phyloP scores from a whole-genome alignment of 1,284 basidiomycete species.

The Puccinia triticina region DNA sequence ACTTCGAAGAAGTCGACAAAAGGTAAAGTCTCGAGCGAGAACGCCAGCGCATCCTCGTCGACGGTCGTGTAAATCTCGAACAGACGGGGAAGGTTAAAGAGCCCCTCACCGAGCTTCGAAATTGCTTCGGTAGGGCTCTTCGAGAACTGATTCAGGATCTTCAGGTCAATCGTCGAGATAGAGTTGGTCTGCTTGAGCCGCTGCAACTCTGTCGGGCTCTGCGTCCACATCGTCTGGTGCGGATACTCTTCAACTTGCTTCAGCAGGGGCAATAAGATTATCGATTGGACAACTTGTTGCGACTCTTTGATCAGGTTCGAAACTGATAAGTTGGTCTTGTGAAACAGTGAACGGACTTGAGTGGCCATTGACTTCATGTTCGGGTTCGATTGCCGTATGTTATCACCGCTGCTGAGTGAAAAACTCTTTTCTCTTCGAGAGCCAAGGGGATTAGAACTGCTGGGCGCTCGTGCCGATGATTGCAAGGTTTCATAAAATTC shows the following conservation, averaged over 20 bases:
- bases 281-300: slow-evolving; percentile 76
- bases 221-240: slow-evolving; percentile 71
- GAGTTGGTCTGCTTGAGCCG: slow-evolving; percentile 54
- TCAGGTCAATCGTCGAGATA: slow-evolving; percentile 65
- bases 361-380: not conserved
- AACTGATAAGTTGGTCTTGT: slow-evolving; percentile 68
- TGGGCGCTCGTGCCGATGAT: not conserved
- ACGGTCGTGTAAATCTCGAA: slow-evolving; percentile 76
- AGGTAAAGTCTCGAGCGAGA: slow-evolving; percentile 80
- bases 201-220: slow-evolving; percentile 54
- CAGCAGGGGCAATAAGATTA: slow-evolving; percentile 81
- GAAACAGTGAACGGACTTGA: slow-evolving; percentile 61
- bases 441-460: not conserved
- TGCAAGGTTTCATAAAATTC: slow-evolving; percentile 65
- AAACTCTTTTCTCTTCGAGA: not conserved
- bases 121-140: slow-evolving; percentile 85
- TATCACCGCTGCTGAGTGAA: slow-evolving; percentile 9
- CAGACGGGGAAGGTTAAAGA: slow-evolving; percentile 86
- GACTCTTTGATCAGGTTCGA: slow-evolving; percentile 72
- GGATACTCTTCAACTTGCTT: slow-evolving; percentile 75
- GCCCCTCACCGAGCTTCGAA: slow-evolving; percentile 83
- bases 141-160: slow-evolving; percentile 86
- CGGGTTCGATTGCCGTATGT: not conserved
- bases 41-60: slow-evolving; percentile 85
- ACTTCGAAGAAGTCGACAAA: slow-evolving; percentile 68